Conservation (phyloP, 768 basidiomycete genomes). For the Suillus subluteus region DNA sequence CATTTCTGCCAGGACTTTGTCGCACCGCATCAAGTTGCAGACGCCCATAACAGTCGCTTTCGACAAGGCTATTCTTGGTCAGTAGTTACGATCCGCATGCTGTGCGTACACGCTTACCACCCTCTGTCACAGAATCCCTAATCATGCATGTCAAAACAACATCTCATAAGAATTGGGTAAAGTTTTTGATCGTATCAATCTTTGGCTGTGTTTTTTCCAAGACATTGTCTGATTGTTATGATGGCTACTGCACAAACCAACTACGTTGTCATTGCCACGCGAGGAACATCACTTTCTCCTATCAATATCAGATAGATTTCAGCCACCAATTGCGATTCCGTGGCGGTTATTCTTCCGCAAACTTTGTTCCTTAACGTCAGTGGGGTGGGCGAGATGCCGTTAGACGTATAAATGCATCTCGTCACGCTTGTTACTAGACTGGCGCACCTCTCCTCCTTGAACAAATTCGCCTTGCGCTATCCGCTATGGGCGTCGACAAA, state of each 20-base stretch:
- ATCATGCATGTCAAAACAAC: background rate
- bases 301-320: background rate
- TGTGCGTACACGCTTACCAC: background rate
- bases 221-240: background rate
- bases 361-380: slow-evolving; percentile 1
- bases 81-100: background rate
- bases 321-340: no score
- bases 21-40: background rate
- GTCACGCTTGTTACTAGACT: no score
- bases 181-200: background rate
- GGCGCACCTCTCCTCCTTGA: background rate
- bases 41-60: background rate
- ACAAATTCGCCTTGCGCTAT: background rate
- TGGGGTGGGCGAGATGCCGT: background rate
- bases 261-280: background rate
- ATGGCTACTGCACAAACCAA: background rate
- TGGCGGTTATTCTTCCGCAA: background rate
- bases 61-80: background rate
- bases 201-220: background rate
- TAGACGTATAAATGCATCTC: background rate
- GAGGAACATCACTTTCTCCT: background rate
- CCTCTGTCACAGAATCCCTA: background rate
- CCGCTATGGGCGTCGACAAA: slow-evolving; percentile 2
- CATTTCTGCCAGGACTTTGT: background rate
- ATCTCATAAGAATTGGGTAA: background rate